Evolutionary conservation across 192 early-diverging fungal species (phyloP).

Genomic region (Entophlyctis helioformis): DNA sequence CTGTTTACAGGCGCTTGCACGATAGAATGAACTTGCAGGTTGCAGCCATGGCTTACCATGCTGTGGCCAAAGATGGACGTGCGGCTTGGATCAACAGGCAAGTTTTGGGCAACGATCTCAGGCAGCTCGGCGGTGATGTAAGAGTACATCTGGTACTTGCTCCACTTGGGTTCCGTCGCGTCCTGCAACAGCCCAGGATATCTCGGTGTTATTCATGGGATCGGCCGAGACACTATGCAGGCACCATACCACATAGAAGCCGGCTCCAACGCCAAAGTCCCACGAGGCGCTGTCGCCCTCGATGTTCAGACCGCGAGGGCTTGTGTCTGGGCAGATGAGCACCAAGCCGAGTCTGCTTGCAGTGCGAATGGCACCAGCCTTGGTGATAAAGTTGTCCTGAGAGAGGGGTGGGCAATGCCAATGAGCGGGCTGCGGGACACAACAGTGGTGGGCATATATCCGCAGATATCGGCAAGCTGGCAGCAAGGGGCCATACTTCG

Average conservation of each 20-base stretch:
- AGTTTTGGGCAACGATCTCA: conserved; percentile 33
- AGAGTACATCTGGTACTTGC: conserved; percentile 73
- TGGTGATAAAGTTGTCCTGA: conserved; percentile 77
- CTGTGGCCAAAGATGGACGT: conserved; percentile 27
- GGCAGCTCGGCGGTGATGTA: conserved; percentile 69
- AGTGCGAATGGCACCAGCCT: conserved; percentile 57
- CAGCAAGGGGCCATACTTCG: neutral
- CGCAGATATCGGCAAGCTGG: neutral
- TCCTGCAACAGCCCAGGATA: conserved; percentile 57
- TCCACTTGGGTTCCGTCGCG: conserved; percentile 67
- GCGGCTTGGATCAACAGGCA: conserved; percentile 36
- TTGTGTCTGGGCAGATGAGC: conserved; percentile 76
- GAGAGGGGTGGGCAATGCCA: neutral
- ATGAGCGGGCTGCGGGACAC: neutral
- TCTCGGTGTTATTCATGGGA: conserved; percentile 32
- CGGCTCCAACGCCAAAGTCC: conserved; percentile 56
- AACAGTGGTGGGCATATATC: neutral
- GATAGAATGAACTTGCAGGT: no score
- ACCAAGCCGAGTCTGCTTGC: conserved; percentile 60
- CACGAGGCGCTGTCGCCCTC: conserved; percentile 59
- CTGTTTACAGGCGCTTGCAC: no score
- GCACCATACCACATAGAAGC: conserved; percentile 25
- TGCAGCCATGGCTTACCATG: no score
- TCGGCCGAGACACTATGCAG: neutral
- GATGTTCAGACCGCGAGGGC: conserved; percentile 51